Evolutionary conservation across 352 stramenopile genomes (phyloP).

Genomic region (Pythium vanterpoolii): DNA sequence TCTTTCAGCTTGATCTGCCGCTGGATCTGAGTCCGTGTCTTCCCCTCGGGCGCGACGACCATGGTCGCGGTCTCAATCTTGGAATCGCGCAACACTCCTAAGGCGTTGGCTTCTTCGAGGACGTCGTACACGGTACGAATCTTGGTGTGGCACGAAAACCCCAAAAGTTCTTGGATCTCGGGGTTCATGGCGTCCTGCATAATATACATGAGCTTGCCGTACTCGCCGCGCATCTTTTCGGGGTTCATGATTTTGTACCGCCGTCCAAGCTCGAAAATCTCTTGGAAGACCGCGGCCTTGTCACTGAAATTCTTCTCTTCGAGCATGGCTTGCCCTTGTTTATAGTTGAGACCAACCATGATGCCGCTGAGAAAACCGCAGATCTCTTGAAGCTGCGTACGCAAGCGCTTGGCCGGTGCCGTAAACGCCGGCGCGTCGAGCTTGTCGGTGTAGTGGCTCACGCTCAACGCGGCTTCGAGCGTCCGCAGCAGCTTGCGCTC

Average conservation of each 20-base stretch:
- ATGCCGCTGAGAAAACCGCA: conserved; percentile 89
- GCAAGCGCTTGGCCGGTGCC: conserved; percentile 72
- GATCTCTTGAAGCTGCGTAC: conserved; percentile 90
- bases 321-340: conserved; percentile 79
- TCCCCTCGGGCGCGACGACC: conserved; percentile 91
- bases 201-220: conserved; percentile 95
- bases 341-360: conserved; percentile 90
- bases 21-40: conserved; percentile 88
- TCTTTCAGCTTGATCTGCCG: conserved; percentile 93
- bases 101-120: conserved; percentile 60
- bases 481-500: conserved; percentile 93
- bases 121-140: conserved; percentile 89
- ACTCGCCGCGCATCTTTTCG: conserved; percentile 96
- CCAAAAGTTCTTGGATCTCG: conserved; percentile 81
- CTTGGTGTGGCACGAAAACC: conserved; percentile 74
- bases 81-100: conserved; percentile 81
- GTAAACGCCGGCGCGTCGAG: conserved; percentile 81
- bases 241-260: conserved; percentile 99
- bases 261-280: conserved; percentile 92
- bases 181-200: conserved; percentile 89
- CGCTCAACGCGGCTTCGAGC: conserved; percentile 91
- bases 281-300: conserved; percentile 87
- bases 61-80: conserved; percentile 93
- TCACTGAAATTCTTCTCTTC: conserved; percentile 90
- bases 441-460: conserved; percentile 93